These are phyloP conservation scores for Corymbia calophylla DNA, from an alignment of 441 rosid species.

Conservation along the genomic window DNA sequence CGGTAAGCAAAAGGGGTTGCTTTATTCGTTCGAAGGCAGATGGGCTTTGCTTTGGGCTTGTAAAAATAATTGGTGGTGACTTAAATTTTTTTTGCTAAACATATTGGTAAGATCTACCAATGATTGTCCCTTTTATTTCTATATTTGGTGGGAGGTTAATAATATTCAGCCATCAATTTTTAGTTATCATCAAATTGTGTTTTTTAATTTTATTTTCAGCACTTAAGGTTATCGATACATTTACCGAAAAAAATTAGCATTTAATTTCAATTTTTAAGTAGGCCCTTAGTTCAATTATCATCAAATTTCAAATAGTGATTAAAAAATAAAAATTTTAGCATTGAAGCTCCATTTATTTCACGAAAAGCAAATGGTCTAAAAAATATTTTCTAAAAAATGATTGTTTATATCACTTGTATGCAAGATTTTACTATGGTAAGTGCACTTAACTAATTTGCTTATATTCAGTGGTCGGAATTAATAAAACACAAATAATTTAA, in stretches of 20 bases:
- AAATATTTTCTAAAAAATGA: accelerated
- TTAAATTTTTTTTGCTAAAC: background rate
- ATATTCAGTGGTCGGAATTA: background rate
- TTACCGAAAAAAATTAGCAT: background rate
- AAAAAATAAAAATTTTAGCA: background rate
- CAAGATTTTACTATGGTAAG: too few species aligned
- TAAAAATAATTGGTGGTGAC: background rate
- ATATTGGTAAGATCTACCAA: background rate
- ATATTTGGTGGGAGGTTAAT: background rate
- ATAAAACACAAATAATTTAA: background rate
- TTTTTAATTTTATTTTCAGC: background rate
- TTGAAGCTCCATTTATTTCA: background rate
- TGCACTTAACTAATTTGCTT: background rate
- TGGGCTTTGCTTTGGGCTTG: too few species aligned
- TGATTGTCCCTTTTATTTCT: background rate
- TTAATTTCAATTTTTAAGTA: background rate
- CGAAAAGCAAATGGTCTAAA: accelerated
- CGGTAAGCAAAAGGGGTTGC: background rate
- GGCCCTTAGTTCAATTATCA: too few species aligned
- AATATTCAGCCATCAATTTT: background rate
- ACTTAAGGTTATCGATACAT: background rate
- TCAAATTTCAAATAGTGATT: background rate
- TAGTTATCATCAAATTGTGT: background rate
- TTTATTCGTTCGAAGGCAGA: background rate
- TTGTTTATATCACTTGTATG: background rate